phyloP scores from a whole-genome alignment of 306 rosid species.

The Acacia melanoxylon region DNA sequence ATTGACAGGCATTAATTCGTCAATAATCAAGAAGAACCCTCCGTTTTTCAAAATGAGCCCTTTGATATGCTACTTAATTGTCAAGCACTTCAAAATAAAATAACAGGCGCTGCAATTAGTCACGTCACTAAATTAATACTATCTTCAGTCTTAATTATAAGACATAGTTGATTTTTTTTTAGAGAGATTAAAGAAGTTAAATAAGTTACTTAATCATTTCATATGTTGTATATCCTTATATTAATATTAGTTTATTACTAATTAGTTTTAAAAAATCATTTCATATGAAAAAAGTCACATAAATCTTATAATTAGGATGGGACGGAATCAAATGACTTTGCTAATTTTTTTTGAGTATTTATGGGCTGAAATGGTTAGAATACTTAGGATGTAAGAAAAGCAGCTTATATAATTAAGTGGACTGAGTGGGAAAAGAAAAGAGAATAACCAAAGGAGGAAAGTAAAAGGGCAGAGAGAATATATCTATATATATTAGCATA shows the following conservation, averaged over 20 bases:
- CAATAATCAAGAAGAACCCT: constrained; percentile 29
- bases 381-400: constrained; percentile 24
- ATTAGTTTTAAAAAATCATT: too few species aligned
- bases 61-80: constrained; percentile 31
- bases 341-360: not conserved
- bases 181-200: too few species aligned
- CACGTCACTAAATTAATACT: not conserved
- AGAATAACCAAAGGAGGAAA: not conserved
- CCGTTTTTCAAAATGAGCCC: constrained; percentile 17
- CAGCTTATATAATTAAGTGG: not conserved
- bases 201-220: too few species aligned
- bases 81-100: constrained; percentile 45
- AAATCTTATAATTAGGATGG: too few species aligned
- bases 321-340: not conserved
- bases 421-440: not conserved
- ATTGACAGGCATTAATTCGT: constrained; percentile 25
- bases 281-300: too few species aligned
- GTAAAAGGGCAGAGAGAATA: too few species aligned
- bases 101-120: not conserved
- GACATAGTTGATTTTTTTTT: too few species aligned
- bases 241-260: too few species aligned
- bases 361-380: constrained; percentile 28
- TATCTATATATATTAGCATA: too few species aligned
- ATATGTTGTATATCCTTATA: too few species aligned
- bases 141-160: too few species aligned